Base-by-base conservation (phyloP, 371 early-diverging fungal species). In the Mortierella sp. region DNA sequence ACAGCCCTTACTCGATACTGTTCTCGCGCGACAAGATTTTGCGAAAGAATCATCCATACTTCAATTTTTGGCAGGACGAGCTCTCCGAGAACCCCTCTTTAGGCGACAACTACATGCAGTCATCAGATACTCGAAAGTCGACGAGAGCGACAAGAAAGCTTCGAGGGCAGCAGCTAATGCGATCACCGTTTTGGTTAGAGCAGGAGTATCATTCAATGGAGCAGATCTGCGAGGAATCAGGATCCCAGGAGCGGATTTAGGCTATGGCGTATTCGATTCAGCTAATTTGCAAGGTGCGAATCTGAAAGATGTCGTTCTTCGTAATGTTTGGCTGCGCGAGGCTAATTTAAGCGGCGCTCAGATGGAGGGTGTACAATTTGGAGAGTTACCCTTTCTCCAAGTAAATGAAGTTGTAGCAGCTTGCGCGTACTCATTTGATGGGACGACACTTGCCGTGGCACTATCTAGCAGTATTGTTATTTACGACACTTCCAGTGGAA, bases 171-270 rank as follows among this genome's bases (percentile, higher is more conserved):
- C 63, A 18, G 64, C 64, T 1, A 70, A 70, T 45, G 55, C 70
- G 3, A 70, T 70, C 24, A 63, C 70, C 5, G 37, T 70, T 14
- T 57, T 70, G 32, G 64, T 63, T n/a, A 2, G 58, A 12, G 70
- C 70, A 0, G 64, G 70, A 11, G 43, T 63, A 16, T 63, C 6
- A 18, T 70, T 70, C 47, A 63, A 39, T 32, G 57, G 47, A 0
- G 55, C 35, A 9, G 47, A 63, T 45, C 58, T 70, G 32, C 24
- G 12, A 43, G 64, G 57, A 43, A 70, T 70, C 64, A 20, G 20
- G 24, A 62, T 62, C 2, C 22, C 62, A 40, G 62, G 62, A 9
- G 62, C 62, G 8, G 62, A 62, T 22, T 20, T 62, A 5, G 35
- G 62, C 12, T 22, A 11, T 22, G 62, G 62, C 8, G 40, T 37